These are phyloP conservation scores for Trichomonas vaginalis DNA, from an alignment of 208 protist species.

Conservation along the genomic window DNA sequence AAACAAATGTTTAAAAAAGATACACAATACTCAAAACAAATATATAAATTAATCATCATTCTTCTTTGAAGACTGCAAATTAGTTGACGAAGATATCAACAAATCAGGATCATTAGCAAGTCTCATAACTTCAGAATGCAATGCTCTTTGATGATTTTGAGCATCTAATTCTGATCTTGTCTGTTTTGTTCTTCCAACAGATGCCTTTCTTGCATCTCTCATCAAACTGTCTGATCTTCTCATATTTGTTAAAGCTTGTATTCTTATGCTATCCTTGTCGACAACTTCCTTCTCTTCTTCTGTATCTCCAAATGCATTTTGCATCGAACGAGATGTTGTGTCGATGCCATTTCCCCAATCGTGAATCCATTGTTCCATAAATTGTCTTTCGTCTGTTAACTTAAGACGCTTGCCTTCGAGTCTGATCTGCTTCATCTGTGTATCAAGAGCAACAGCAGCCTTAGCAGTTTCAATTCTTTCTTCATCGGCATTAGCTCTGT, in stretches of 20 bases:
- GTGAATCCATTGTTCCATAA: not conserved
- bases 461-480: constrained; percentile 1
- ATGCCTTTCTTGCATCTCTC: not conserved
- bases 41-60: not conserved
- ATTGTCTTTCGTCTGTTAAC: not conserved
- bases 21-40: no score
- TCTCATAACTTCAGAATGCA: not conserved
- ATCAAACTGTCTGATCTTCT: not conserved
- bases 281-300: not conserved
- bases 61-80: not conserved
- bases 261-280: not conserved
- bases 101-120: not conserved
- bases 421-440: not conserved
- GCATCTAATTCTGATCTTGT: not conserved
- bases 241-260: not conserved
- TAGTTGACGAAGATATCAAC: not conserved
- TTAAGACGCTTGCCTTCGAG: not conserved
- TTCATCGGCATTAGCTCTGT: not conserved
- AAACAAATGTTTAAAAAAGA: no score
- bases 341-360: not conserved
- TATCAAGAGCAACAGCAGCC: not conserved
- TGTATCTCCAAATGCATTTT: not conserved
- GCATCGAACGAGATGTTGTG: not conserved
- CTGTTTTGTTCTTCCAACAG: not conserved
- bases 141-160: not conserved